Conservation (phyloP, 2,329 filamentous ascomycete species). For the Penicillium sp. region DNA sequence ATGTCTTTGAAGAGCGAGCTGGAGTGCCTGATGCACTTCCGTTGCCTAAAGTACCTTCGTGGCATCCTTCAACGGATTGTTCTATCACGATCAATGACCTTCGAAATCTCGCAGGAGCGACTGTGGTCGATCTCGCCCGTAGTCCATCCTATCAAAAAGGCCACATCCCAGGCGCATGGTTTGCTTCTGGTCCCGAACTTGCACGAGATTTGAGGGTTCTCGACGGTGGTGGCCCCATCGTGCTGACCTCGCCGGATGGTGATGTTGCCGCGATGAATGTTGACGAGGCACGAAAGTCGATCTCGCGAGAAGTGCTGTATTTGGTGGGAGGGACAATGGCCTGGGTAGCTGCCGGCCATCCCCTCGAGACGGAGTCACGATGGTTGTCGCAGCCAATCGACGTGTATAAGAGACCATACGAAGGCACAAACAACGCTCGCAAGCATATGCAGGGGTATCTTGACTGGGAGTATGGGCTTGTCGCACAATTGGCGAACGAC, state of each 20-base stretch:
- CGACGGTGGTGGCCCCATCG: conserved; percentile 16
- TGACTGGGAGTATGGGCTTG: conserved; percentile 30
- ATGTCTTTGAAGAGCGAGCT: conserved; percentile 18
- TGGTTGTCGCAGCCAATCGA: conserved; percentile 28
- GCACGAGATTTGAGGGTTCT: conserved; percentile 17
- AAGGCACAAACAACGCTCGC: conserved; percentile 24
- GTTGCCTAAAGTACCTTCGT: neutral
- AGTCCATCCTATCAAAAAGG: conserved; percentile 24
- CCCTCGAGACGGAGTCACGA: conserved; percentile 20
- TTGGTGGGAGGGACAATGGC: conserved; percentile 22
- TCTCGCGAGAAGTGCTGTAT: conserved; percentile 12
- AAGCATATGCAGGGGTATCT: conserved; percentile 28
- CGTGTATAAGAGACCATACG: conserved; percentile 28
- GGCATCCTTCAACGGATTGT: neutral
- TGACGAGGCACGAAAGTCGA: neutral
- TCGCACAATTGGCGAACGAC: conserved; percentile 25
- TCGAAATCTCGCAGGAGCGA: conserved; percentile 8
- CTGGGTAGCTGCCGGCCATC: conserved; percentile 17
- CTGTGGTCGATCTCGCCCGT: conserved; percentile 24
- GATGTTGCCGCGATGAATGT: conserved; percentile 11
- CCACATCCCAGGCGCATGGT: conserved; percentile 26
- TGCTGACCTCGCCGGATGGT: conserved; percentile 20
- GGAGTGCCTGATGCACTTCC: conserved; percentile 9
- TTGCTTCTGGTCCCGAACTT: conserved; percentile 28
- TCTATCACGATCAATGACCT: conserved; percentile 12